These are phyloP conservation scores for Colletotrichum kahawae DNA, from an alignment of 2,329 filamentous ascomycete genomes.

Conservation along the genomic window DNA sequence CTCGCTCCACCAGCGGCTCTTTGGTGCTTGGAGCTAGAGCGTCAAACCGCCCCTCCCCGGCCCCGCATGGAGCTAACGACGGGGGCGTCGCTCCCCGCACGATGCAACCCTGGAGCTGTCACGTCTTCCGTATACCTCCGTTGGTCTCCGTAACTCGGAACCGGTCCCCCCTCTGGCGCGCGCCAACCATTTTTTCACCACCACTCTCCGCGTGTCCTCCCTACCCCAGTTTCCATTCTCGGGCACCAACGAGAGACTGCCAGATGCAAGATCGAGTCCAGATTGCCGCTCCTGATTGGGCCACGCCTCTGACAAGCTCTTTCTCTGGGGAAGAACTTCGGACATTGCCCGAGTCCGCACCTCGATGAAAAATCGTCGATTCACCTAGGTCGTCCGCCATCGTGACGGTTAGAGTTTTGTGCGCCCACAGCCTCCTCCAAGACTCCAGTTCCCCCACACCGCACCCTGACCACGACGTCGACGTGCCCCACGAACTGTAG, in stretches of 20 bases:
- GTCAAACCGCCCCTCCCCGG: background rate
- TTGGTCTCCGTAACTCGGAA: constrained; percentile 16
- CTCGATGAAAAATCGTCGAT: background rate
- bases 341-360: constrained; percentile 15
- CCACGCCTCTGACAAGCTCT: background rate
- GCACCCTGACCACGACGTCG: background rate
- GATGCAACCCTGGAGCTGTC: constrained; percentile 13
- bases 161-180: background rate
- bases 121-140: constrained; percentile 18
- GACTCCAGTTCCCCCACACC: constrained; percentile 9
- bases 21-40: background rate
- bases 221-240: constrained; percentile 5
- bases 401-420: constrained; percentile 9
- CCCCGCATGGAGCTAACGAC: constrained; percentile 19
- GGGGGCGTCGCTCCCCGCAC: constrained; percentile 15
- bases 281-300: constrained; percentile 2
- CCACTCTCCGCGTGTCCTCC: background rate
- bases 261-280: constrained; percentile 13
- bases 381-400: background rate
- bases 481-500: background rate
- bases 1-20: constrained; percentile 17
- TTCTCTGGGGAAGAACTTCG: constrained; percentile 5
- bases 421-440: constrained; percentile 7
- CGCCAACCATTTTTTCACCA: background rate
- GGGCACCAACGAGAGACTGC: constrained; percentile 16